phyloP scores from a whole-genome alignment of 2,329 filamentous ascomycete genomes.

The Penicillium oxalicum region DNA sequence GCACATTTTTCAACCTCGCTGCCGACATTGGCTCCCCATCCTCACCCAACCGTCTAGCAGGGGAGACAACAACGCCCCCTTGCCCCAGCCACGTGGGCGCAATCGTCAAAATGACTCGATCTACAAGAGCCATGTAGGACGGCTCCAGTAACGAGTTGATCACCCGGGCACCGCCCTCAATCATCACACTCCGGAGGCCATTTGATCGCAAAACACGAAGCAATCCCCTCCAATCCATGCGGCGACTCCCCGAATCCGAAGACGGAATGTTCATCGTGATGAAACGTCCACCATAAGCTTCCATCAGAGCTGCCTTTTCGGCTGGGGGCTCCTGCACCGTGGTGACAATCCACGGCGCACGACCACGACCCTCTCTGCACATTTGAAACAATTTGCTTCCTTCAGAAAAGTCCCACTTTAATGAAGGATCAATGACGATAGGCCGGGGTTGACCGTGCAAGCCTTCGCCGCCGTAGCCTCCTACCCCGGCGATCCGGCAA shows the following conservation, averaged over 20 bases:
- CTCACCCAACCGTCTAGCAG: constrained; percentile 50
- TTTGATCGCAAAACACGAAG: constrained; percentile 50
- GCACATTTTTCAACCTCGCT: constrained; percentile 52
- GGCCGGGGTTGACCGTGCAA: constrained; percentile 64
- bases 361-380: constrained; percentile 56
- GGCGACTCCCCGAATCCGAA: constrained; percentile 10
- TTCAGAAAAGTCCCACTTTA: constrained; percentile 59
- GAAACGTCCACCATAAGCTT: constrained; percentile 28
- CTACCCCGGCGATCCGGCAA: constrained; percentile 62
- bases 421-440: constrained; percentile 69
- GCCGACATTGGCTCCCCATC: constrained; percentile 54
- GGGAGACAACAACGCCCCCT: constrained; percentile 73
- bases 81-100: constrained; percentile 80
- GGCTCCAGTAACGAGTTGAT: constrained; percentile 70
- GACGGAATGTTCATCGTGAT: constrained; percentile 21
- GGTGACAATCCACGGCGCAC: constrained; percentile 64
- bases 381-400: constrained; percentile 61
- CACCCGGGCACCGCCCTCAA: constrained; percentile 76
- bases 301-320: constrained; percentile 17
- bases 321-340: constrained; percentile 10
- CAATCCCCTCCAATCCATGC: constrained; percentile 55
- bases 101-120: constrained; percentile 78
- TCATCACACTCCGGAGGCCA: constrained; percentile 71
- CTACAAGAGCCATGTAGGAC: constrained; percentile 52
- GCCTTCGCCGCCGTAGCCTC: constrained; percentile 47